Evolutionary conservation across 2,329 filamentous ascomycete genomes (phyloP), one percentile per base, ranked within the genome.

Genomic region (Exophiala lecanii-corni): DNA sequence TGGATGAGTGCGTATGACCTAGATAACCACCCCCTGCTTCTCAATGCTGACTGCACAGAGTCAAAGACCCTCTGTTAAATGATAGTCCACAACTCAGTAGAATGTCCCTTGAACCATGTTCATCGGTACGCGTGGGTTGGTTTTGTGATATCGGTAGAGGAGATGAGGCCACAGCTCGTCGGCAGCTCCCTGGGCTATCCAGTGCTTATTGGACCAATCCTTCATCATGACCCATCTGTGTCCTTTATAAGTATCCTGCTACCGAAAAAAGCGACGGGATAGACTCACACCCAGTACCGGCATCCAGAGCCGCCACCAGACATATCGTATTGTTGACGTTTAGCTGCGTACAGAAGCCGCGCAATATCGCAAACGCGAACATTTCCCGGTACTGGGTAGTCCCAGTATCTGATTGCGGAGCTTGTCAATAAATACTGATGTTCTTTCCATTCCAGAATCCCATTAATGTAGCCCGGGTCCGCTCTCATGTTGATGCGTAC

Each of bases 281-380:
- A 15, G 15, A 38, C 19, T 7, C 25, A 23, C 35, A 38, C 23
- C 45, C 41, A 48, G 26, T 25, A 45, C 35, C 45, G 36, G n/a
- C 45, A 48, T 18, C 45, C 45, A 30, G 41, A 48, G 9, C 45
- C 45, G 16, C 45, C 45, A 7, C 46, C 43, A 19, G 46, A 49
- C 38, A 46, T 46, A 34, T 46, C 26, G 31, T 46, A 49, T 38
- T 31, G 41, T 26, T 49, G 36, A 32, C 37, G 46, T 23, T 16
- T 2, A 6, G 28, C 3, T 10, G 4, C 4, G 25, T 40, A 40
- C 9, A 32, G 38, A 33, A 40, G 38, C 20, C 25, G 31, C 4
- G 38, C 38, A 31, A 32, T 31, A 19, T 40, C 38, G 26, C 38
- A 32, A n/a, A 40, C 38, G 13, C 38, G 38, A 31, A 40, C 26